Evolutionary conservation across 2,329 filamentous ascomycete genomes (phyloP), one percentile per base, ranked within the genome.

Genomic region (Juglanconis juglandina): DNA sequence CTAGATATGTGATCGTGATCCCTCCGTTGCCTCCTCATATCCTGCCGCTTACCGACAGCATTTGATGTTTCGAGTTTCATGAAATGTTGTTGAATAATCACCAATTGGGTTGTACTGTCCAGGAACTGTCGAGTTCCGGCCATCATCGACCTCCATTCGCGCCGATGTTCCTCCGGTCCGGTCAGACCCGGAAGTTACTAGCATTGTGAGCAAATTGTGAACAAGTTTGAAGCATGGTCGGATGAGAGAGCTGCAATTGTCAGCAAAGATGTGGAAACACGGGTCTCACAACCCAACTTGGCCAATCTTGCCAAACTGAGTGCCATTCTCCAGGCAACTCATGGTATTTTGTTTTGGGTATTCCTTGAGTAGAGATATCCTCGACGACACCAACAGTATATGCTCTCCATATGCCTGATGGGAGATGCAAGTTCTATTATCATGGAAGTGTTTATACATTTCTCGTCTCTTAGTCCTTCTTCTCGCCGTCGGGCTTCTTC

Each of bases 401-500:
- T 30, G 34, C 46, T 47, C 7, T 46, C 17, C 41, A 48, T 32
- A 41, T 14, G 34, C 30, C 8, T 39, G 42, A 37, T 56, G 42
- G 42, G 33, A 17, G 11, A 49, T 56, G 44, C 53, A 56, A 33
- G 33, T 32, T 56, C 53, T 56, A 56, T 56, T 13, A 3, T 35
- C 53, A 32, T 48, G 4, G 34, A 56, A 30, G 24, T 35, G 34
- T 49, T 52, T 48, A 8, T 56, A 56, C 53, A 56, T 48, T 46
- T 35, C 17, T 24, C 6, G 33, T 34, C 39, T n/a, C 2, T n/a
- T 9, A 58, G 33, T 58, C 55, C 50, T 58, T 58, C 53, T 69
- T 64, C 42, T 64, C 44, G 32, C 65, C 41, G 5, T 62, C 50
- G 8, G 53, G n/a, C 32, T 54, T 59, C 9, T 48, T 48, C 46